Base-by-base conservation (phyloP, 345 rosid genomes). In the Citrus mangshanensis region DNA sequence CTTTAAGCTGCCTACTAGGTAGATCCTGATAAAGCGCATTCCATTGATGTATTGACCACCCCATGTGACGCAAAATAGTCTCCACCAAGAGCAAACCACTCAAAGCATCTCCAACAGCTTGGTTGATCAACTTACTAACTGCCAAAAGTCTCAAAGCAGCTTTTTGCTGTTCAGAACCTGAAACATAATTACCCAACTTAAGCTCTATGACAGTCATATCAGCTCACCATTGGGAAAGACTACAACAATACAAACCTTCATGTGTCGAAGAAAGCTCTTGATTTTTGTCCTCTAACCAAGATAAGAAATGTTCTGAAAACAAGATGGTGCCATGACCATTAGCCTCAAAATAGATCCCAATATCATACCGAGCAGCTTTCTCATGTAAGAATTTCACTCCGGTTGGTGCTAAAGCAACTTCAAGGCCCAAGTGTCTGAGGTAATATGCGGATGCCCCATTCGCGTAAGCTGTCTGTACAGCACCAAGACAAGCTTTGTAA, bases 271-370 rank as follows among this genome's bases (percentile, higher is more conserved):
- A 70, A 56, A 93, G 87, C 74, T 85, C 90, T 51, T 80, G 77
- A 61, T 78, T 84, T 85, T 79, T 89, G 35, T 79, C 75, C 74
- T 84, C 93, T 75, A 96, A 83, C 92, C 87, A 85, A 54, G 85
- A 77, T 54, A 90, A 74, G 81, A 84, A 91, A 70, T 80, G 35
- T 67, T 93, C 94, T 6, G 92, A 89, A 86, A 91, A 96, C 82
- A 94, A 78, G 79, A 96, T 86, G 80, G 99, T 96, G 68, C 99
- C 99, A 61, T 96, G 99, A 46, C 99, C 99, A 87, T 96, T 96
- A 78, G 97, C 98, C 81, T 96, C 99, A 55, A 96, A 96, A 82
- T 96, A 96, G 74, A 96, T 91, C 54, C 99, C 99, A 54, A 96
- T 86, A 79, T 96, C 98, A 89, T 79, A 96, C 60, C 84, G 85